phyloP scores from a whole-genome alignment of 179 eudicot genomes.

The Gypsophila paniculata region DNA sequence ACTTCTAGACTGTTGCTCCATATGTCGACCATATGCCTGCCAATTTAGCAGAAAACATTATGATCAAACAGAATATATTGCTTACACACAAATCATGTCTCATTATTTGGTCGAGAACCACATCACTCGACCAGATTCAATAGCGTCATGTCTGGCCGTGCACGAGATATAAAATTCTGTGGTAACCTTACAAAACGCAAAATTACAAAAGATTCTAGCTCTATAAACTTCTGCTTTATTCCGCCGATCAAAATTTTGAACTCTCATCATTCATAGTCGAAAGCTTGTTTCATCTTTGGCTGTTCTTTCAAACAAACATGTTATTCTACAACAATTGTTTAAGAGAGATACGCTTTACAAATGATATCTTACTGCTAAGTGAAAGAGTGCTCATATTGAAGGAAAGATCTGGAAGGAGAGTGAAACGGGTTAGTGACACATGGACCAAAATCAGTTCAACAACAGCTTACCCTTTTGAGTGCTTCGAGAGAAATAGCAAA shows the following conservation, averaged over 20 bases:
- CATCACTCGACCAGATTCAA: background rate
- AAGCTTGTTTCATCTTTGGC: background rate
- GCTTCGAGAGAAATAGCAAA: conserved; percentile 62
- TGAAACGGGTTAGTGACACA: background rate
- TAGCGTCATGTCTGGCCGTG: background rate
- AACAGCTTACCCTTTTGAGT: conserved; percentile 58
- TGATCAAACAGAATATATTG: background rate
- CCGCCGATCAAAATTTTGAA: background rate
- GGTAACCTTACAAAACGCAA: background rate
- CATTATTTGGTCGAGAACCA: background rate
- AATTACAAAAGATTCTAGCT: background rate
- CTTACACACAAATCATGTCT: background rate
- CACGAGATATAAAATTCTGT: background rate
- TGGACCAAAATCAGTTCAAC: conserved; percentile 2
- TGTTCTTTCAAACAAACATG: background rate
- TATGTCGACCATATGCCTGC: conserved; percentile 68
- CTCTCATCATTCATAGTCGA: background rate
- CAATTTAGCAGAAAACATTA: conserved; percentile 19
- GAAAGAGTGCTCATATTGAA: background rate
- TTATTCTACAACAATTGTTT: background rate
- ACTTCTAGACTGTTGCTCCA: conserved; percentile 32
- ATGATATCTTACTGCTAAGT: background rate
- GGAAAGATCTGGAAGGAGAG: conserved; percentile 14
- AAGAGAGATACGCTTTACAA: background rate
- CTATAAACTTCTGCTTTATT: background rate